phyloP scores from a whole-genome alignment of 177 flowering plant species.

The Vitis hybrid region DNA sequence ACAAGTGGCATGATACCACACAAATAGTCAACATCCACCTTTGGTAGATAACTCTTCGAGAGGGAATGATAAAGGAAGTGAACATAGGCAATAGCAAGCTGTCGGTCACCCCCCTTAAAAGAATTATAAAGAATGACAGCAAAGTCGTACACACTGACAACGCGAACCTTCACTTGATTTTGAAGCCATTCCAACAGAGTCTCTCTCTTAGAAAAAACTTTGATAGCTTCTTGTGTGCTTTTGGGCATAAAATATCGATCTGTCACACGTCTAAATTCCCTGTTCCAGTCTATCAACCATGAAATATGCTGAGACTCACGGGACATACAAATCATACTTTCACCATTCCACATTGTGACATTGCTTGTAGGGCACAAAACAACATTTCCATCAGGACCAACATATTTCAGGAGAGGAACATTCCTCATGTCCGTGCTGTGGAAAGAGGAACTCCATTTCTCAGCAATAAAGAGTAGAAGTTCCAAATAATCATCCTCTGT shows the following conservation, averaged over 20 bases:
- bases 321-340: constrained; percentile 17
- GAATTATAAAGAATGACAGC: constrained; percentile 19
- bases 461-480: constrained; percentile 51
- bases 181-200: constrained; percentile 36
- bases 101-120: constrained; percentile 21
- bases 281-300: constrained; percentile 60
- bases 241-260: constrained; percentile 36
- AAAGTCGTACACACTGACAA: constrained; percentile 20
- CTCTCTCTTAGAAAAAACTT: constrained; percentile 13
- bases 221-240: constrained; percentile 33
- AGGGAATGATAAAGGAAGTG: constrained; percentile 55
- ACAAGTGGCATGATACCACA: constrained; percentile 49
- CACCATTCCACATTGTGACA: neutral
- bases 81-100: constrained; percentile 37
- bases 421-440: constrained; percentile 24
- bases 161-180: constrained; percentile 7
- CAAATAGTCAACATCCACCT: neutral
- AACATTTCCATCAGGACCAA: constrained; percentile 23
- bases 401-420: constrained; percentile 47
- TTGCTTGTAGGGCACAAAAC: constrained; percentile 26
- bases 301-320: constrained; percentile 11
- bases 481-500: constrained; percentile 50
- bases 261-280: constrained; percentile 29
- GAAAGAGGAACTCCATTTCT: constrained; percentile 42
- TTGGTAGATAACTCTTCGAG: constrained; percentile 17